Percentiles rank a stretch among this genome's conserved stretches.
phyloP scores from a whole-genome alignment of 2,329 filamentous ascomycete species.

The Lachnellula willkommii region DNA sequence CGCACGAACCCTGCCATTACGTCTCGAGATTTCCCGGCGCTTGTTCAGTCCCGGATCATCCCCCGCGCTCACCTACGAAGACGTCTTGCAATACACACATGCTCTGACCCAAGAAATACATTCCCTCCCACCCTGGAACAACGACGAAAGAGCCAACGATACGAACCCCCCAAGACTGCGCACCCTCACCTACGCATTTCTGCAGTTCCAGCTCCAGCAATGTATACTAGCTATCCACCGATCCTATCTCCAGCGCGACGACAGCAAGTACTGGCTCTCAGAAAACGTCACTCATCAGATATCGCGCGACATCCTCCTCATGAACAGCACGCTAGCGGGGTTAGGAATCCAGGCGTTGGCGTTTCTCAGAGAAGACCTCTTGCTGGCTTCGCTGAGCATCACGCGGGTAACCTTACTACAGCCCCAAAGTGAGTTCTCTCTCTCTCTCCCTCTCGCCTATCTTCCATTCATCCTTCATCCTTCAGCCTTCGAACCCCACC shows the following conservation, averaged over 20 bases:
- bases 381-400: slow-evolving; percentile 56
- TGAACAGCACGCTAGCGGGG: slow-evolving; percentile 55
- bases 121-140: slow-evolving; percentile 52
- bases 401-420: slow-evolving; percentile 58
- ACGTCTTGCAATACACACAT: slow-evolving; percentile 56
- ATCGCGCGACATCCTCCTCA: slow-evolving; percentile 55
- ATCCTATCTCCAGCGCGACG: slow-evolving; percentile 54
- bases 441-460: neutral
- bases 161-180: slow-evolving; percentile 41
- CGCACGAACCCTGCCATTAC: slow-evolving; percentile 50
- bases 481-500: neutral
- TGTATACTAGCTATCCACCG: slow-evolving; percentile 59
- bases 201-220: slow-evolving; percentile 56
- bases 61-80: slow-evolving; percentile 54
- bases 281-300: slow-evolving; percentile 61
- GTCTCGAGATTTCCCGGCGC: slow-evolving; percentile 39
- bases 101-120: slow-evolving; percentile 57
- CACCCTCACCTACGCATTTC: slow-evolving; percentile 52
- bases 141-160: slow-evolving; percentile 33
- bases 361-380: slow-evolving; percentile 54
- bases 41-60: slow-evolving; percentile 41
- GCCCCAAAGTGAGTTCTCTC: slow-evolving; percentile 35
- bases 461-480: neutral
- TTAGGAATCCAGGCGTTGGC: slow-evolving; percentile 55
- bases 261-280: slow-evolving; percentile 57